Percentiles rank a stretch among this genome's conserved stretches.
Conservation (phyloP, 257 asterid species). For the Echites panduratus region DNA sequence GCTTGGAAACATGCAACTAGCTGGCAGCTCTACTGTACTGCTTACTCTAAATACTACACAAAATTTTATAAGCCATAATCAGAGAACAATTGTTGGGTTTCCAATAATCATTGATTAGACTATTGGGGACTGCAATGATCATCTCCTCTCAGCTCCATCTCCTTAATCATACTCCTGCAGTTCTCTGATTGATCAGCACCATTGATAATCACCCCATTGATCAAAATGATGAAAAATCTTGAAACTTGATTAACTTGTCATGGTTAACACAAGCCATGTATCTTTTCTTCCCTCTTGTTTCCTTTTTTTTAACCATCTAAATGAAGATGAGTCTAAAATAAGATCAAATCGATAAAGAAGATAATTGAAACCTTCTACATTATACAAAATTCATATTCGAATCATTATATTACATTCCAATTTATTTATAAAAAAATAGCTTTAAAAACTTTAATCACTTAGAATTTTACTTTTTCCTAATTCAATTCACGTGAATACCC, state of each 20-base stretch:
- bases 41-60: not conserved
- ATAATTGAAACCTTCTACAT: too few relatives aligned
- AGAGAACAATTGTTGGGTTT: not conserved
- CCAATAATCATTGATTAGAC: not conserved
- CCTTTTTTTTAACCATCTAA: too few relatives aligned
- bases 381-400: too few relatives aligned
- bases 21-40: not conserved
- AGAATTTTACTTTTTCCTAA: too few relatives aligned
- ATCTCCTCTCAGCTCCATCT: not conserved
- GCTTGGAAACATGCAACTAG: not conserved
- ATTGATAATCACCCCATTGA: not conserved
- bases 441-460: too few relatives aligned
- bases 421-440: too few relatives aligned
- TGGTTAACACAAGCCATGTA: not conserved
- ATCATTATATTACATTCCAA: too few relatives aligned
- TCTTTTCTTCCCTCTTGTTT: not conserved
- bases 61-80: not conserved
- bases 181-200: not conserved
- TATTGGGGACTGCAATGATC: not conserved
- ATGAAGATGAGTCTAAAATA: too few relatives aligned
- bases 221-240: not conserved
- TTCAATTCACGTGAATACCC: too few relatives aligned
- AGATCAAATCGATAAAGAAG: too few relatives aligned
- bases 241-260: not conserved
- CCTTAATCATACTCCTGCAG: not conserved